Conservation (phyloP, 768 basidiomycete species). For the Panellus pusillus region DNA sequence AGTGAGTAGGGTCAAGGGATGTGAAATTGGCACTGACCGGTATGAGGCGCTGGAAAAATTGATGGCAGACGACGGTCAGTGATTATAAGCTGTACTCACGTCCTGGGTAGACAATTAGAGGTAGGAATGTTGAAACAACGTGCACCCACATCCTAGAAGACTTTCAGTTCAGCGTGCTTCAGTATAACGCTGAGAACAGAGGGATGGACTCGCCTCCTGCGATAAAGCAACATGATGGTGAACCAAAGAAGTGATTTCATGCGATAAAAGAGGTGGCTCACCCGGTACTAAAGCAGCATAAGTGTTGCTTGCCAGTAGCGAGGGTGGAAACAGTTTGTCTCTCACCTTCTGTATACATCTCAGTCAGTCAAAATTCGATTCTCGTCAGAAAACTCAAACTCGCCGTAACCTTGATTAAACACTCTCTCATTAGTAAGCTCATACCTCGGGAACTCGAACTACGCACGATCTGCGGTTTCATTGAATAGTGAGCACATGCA, state of each 20-base stretch:
- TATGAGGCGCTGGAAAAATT: too few species aligned
- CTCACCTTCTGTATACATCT: neutral
- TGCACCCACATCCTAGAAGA: too few species aligned
- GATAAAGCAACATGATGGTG: too few species aligned
- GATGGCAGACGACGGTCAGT: too few species aligned
- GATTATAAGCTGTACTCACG: too few species aligned
- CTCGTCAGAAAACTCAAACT: neutral
- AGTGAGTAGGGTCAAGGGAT: too few species aligned
- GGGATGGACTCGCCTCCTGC: too few species aligned
- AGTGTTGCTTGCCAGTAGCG: neutral
- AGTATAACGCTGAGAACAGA: too few species aligned
- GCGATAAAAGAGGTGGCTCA: neutral
- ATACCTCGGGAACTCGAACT: neutral
- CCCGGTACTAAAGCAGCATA: neutral
- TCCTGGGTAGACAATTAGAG: too few species aligned
- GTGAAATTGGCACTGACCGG: too few species aligned
- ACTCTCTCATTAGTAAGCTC: neutral
- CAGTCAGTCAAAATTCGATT: neutral
- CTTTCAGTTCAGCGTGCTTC: too few species aligned
- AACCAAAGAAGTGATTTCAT: neutral
- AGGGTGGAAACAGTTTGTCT: neutral
- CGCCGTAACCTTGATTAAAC: neutral
- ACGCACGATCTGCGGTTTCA: neutral
- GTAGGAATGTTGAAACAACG: too few species aligned
- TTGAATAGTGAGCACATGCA: neutral